Conservation (phyloP, 768 basidiomycete species). For the Rhodotorula babjevae region DNA sequence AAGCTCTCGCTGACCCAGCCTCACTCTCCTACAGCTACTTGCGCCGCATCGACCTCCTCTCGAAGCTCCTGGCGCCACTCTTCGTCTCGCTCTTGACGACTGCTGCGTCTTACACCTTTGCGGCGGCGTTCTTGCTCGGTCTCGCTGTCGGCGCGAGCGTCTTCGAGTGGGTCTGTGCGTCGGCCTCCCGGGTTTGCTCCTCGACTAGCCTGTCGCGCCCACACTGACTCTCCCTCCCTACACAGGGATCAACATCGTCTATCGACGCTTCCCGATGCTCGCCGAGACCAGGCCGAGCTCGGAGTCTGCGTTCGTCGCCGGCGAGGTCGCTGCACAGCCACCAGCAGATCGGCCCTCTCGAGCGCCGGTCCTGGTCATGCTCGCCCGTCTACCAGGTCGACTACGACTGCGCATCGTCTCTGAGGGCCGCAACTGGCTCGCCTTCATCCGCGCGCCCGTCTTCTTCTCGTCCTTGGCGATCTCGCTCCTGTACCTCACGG, state of each 20-base stretch:
- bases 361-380: no score
- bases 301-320: not conserved
- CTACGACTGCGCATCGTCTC: not conserved
- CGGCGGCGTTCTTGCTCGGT: slow-evolving; percentile 43
- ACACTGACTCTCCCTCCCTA: not conserved
- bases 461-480: slow-evolving; percentile 52
- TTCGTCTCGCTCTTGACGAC: slow-evolving; percentile 55
- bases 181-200: no score
- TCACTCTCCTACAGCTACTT: slow-evolving; percentile 24
- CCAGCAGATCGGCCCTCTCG: not conserved
- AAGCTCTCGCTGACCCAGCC: no score
- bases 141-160: slow-evolving; percentile 48
- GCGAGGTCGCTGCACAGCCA: not conserved
- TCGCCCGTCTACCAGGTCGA: not conserved
- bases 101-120: slow-evolving; percentile 44
- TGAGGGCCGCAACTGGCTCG: slow-evolving; percentile 47
- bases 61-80: slow-evolving; percentile 55
- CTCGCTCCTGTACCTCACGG: slow-evolving; percentile 53
- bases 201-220: no score
- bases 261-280: slow-evolving; percentile 48
- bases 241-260: slow-evolving; percentile 49
- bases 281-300: not conserved
- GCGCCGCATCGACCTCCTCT: slow-evolving; percentile 51
- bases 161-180: slow-evolving; percentile 51
- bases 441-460: slow-evolving; percentile 49